Evolutionary conservation across 2,329 filamentous ascomycete genomes (phyloP).

Genomic region (Dissoconium aciculare): DNA sequence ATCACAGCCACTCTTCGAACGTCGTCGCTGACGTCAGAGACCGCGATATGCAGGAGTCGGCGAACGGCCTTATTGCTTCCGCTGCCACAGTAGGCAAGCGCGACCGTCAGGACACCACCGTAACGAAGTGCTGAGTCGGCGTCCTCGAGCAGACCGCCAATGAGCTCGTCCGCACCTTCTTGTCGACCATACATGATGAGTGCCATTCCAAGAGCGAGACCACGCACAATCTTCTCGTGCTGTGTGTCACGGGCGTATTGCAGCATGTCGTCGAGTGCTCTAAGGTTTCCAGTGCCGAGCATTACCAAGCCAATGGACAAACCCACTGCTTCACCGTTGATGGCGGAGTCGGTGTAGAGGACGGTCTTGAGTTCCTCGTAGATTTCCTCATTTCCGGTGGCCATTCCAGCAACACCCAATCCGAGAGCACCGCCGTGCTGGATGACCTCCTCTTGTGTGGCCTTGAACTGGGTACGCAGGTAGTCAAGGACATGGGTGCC

Average conservation of each 20-base stretch:
- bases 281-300: slow-evolving; percentile 92
- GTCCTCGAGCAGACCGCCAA: slow-evolving; percentile 83
- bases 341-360: slow-evolving; percentile 81
- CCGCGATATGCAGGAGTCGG: slow-evolving; percentile 85
- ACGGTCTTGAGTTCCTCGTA: slow-evolving; percentile 84
- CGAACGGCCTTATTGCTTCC: slow-evolving; percentile 98
- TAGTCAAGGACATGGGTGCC: slow-evolving; percentile 79
- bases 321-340: slow-evolving; percentile 93
- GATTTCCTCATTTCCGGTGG: slow-evolving; percentile 75
- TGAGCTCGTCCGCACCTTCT: slow-evolving; percentile 85
- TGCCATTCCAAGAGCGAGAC: slow-evolving; percentile 89
- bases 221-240: slow-evolving; percentile 96
- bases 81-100: slow-evolving; percentile 89
- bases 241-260: slow-evolving; percentile 95
- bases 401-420: slow-evolving; percentile 94
- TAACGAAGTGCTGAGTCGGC: slow-evolving; percentile 88
- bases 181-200: slow-evolving; percentile 96
- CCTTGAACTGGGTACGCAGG: slow-evolving; percentile 57
- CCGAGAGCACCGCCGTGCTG: slow-evolving; percentile 93
- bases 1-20: slow-evolving; percentile 92
- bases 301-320: slow-evolving; percentile 95
- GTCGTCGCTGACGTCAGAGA: slow-evolving; percentile 96
- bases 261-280: slow-evolving; percentile 90
- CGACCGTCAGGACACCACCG: slow-evolving; percentile 97
- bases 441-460: slow-evolving; percentile 77